Evolutionary conservation across 2,329 filamentous ascomycete species (phyloP).

Genomic region (Septoria linicola): DNA sequence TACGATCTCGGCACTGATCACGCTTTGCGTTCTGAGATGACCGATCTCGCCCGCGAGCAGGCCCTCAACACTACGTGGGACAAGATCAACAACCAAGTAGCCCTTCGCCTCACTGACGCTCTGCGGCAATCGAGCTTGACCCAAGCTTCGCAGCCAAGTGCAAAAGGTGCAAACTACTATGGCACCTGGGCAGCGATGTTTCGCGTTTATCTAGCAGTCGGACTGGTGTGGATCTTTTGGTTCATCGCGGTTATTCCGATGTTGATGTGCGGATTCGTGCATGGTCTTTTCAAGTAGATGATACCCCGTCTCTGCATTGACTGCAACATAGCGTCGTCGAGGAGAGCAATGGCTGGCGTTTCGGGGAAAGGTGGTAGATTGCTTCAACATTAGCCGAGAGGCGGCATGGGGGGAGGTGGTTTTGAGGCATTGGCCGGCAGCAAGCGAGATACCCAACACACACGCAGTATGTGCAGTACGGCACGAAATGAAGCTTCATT

Average conservation of each 20-base stretch:
- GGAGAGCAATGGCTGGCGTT: neutral
- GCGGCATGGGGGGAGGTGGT: too few relatives aligned
- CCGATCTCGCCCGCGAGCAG: conserved; percentile 51
- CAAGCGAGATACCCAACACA: neutral
- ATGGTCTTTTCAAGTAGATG: conserved; percentile 33
- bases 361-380: neutral
- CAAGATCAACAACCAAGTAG: conserved; percentile 68
- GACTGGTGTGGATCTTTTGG: conserved; percentile 41
- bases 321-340: neutral
- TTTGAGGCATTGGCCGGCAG: too few relatives aligned
- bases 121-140: conserved; percentile 29
- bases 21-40: conserved; percentile 49
- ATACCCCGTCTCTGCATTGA: neutral
- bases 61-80: conserved; percentile 68
- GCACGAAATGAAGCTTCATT: too few relatives aligned
- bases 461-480: neutral
- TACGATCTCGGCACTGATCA: conserved; percentile 51
- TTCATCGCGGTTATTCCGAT: conserved; percentile 39
- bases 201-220: conserved; percentile 35
- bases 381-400: too few relatives aligned
- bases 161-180: conserved; percentile 24
- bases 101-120: conserved; percentile 59
- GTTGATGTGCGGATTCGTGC: conserved; percentile 34
- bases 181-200: conserved; percentile 31
- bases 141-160: conserved; percentile 4